Evolutionary conservation across 495 filamentous ascomycete genomes (phyloP).

Genomic region (Daldinia bambusicola): DNA sequence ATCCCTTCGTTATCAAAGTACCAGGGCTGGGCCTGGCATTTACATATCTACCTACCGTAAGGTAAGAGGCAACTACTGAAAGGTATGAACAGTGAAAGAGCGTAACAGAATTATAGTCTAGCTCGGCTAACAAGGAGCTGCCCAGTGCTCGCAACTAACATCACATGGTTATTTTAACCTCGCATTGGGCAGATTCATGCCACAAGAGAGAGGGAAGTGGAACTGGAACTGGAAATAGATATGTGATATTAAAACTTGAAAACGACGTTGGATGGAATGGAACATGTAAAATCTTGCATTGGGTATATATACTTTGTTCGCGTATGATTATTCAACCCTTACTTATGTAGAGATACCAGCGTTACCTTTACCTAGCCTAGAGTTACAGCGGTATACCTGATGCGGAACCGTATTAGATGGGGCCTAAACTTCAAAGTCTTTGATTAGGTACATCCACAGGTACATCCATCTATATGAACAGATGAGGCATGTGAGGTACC

Average conservation of each 20-base stretch:
- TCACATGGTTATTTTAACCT: slow-evolving; percentile 27
- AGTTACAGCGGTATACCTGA: slow-evolving; percentile 8
- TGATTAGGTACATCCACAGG: too few species aligned
- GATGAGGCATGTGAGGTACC: too few species aligned
- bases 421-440: too few species aligned
- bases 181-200: slow-evolving; percentile 20
- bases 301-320: background rate
- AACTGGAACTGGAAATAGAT: background rate
- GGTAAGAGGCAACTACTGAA: too few species aligned
- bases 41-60: too few species aligned
- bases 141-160: background rate
- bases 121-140: slow-evolving; percentile 8
- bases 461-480: too few species aligned
- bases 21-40: background rate
- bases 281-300: background rate
- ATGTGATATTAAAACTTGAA: slow-evolving; percentile 22
- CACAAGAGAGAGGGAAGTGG: slow-evolving; percentile 6
- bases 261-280: slow-evolving; percentile 28
- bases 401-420: slow-evolving; percentile 16
- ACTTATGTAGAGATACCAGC: background rate
- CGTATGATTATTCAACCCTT: background rate
- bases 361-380: background rate
- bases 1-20: background rate
- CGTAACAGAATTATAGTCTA: background rate
- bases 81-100: background rate